Conservation (phyloP, 1,284 basidiomycete species). For the Marasmius tenuissimus region DNA sequence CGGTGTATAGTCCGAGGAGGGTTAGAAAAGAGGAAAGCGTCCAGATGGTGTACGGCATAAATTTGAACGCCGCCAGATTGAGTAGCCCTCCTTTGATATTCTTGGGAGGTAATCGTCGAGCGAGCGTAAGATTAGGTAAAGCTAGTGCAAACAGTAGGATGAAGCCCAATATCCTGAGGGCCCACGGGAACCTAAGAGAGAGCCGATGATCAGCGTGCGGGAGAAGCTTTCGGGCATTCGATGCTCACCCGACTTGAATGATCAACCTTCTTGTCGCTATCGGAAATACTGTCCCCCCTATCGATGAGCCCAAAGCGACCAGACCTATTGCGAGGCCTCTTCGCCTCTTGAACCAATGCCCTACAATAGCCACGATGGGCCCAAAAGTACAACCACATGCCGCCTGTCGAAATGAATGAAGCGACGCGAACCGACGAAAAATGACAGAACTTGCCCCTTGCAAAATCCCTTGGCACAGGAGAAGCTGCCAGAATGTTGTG, state of each 20-base stretch:
- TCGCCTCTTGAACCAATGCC: conserved; percentile 45
- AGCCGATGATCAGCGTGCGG: background rate
- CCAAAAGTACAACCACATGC: background rate
- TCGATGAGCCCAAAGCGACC: conserved; percentile 35
- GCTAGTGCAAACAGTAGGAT: conserved; percentile 34
- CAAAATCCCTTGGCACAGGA: conserved; percentile 46
- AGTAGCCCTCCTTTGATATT: conserved; percentile 37
- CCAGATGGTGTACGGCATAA: conserved; percentile 32
- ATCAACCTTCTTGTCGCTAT: conserved; percentile 39
- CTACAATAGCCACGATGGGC: conserved; percentile 17
- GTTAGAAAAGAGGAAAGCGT: conserved; percentile 32
- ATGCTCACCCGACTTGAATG: conserved; percentile 35
- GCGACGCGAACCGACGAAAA: background rate
- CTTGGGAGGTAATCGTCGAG: conserved; percentile 39
- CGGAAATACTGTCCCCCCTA: conserved; percentile 42
- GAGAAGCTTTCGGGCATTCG: background rate
- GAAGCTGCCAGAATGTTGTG: conserved; percentile 49
- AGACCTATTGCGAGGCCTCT: conserved; percentile 38
- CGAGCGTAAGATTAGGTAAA: conserved; percentile 36
- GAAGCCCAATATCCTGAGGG: conserved; percentile 44
- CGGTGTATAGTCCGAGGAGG: conserved; percentile 54
- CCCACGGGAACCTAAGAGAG: conserved; percentile 41
- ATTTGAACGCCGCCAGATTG: conserved; percentile 38
- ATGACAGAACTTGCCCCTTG: conserved; percentile 32
- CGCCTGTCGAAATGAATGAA: background rate